These are phyloP conservation scores for Neoboletus magnificus DNA, from an alignment of 768 basidiomycete genomes.

Conservation along the genomic window DNA sequence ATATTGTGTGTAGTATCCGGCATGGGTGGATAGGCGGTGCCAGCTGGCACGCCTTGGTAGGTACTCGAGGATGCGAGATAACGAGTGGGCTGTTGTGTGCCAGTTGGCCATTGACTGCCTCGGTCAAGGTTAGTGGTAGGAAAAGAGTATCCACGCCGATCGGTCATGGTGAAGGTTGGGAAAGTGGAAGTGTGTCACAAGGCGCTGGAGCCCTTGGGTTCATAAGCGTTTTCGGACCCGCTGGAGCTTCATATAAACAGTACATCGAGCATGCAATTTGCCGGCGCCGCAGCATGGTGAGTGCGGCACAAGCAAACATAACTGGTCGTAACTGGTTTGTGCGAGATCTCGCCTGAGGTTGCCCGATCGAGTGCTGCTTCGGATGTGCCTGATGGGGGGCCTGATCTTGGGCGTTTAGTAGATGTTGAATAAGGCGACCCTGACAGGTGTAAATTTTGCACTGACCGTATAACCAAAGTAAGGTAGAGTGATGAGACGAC, in stretches of 20 bases:
- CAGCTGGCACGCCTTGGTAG: conserved; percentile 17
- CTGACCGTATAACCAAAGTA: conserved; percentile 30
- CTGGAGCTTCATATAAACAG: conserved; percentile 25
- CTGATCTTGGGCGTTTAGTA: conserved; percentile 26
- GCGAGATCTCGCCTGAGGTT: conserved; percentile 29
- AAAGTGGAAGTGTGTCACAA: conserved; percentile 1
- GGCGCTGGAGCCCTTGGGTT: conserved; percentile 21
- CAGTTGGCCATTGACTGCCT: conserved; percentile 22
- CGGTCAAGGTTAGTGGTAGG: conserved; percentile 16
- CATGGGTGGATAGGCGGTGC: conserved; percentile 19
- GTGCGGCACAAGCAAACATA: conserved; percentile 30
- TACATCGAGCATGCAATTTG: conserved; percentile 27
- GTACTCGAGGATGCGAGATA: conserved; percentile 22
- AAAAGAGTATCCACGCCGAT: conserved; percentile 32
- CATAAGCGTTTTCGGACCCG: conserved; percentile 36
- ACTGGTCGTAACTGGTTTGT: conserved; percentile 26
- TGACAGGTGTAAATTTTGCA: conserved; percentile 21
- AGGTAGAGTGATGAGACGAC: conserved; percentile 17
- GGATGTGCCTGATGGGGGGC: conserved; percentile 32
- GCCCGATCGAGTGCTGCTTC: conserved; percentile 22
- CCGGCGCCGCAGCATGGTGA: conserved; percentile 32
- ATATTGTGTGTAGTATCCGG: conserved; percentile 17
- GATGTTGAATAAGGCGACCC: conserved; percentile 23
- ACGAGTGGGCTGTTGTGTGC: conserved; percentile 21
- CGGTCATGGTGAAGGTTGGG: conserved; percentile 21